phyloP scores from a whole-genome alignment of 1,284 basidiomycete genomes.

The Pulveroboletus ridleyi region DNA sequence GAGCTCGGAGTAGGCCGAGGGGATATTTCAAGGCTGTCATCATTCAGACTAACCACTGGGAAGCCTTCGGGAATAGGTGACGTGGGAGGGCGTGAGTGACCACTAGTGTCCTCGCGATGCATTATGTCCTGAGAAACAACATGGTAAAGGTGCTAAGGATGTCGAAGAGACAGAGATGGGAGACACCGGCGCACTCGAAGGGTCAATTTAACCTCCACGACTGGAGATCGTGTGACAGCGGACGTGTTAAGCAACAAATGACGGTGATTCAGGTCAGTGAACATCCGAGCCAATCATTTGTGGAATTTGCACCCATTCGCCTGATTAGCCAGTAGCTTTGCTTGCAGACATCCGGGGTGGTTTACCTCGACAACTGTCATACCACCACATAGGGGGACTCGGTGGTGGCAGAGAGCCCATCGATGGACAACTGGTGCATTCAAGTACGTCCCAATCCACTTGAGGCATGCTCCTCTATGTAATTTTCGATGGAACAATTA shows the following conservation, averaged over 20 bases:
- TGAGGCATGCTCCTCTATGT: too few species aligned
- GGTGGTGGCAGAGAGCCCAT: slow-evolving; percentile 28
- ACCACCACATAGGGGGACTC: background rate
- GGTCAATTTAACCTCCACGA: slow-evolving; percentile 35
- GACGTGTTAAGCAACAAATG: slow-evolving; percentile 38
- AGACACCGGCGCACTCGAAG: slow-evolving; percentile 42
- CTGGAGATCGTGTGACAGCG: slow-evolving; percentile 42
- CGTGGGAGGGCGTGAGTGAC: slow-evolving; percentile 26
- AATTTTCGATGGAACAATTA: too few species aligned
- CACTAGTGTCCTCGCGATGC: slow-evolving; percentile 23
- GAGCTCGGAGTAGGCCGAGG: background rate
- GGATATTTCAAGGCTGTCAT: slow-evolving; percentile 36
- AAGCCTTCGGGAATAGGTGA: slow-evolving; percentile 39
- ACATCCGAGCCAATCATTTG: slow-evolving; percentile 24
- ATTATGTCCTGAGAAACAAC: slow-evolving; percentile 26
- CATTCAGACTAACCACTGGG: slow-evolving; percentile 36
- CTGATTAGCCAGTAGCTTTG: slow-evolving; percentile 22
- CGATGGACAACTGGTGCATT: too few species aligned
- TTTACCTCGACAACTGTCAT: slow-evolving; percentile 23
- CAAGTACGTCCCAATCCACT: too few species aligned
- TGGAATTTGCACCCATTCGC: slow-evolving; percentile 35
- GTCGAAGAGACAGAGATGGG: slow-evolving; percentile 38
- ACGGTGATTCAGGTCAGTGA: slow-evolving; percentile 37
- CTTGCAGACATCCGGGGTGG: slow-evolving; percentile 21
- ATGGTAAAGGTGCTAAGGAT: slow-evolving; percentile 30